Base-by-base conservation (phyloP, 106 monocot genomes). In the Posidonia australis region DNA sequence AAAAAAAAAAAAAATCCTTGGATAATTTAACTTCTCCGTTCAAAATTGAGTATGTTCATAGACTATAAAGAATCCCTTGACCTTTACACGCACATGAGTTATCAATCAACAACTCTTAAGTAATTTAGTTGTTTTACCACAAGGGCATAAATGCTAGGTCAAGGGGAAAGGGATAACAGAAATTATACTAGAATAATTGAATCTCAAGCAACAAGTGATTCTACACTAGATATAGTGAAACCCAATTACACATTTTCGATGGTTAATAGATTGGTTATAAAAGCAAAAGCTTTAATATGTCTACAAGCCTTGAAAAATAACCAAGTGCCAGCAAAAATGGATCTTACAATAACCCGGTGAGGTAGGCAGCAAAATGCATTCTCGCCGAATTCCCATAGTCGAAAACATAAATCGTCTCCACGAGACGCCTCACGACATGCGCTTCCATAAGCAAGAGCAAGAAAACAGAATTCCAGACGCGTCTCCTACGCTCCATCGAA, bases 291-390 rank as follows among this genome's bases (percentile, higher is more conserved):
- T n/a, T n/a, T 31, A 30, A 9, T 10, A 10, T 14, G 31, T 2
- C 13, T 41, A 60, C 18, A 17, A 60, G 14, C 3, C 10, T 17
- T 25, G 31, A 17, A 17, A 41, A 28, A 41, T 16, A 28, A 59
- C 19, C 18, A 59, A 59, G 26, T 23, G 59, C 5, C 1, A 31
- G 49, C 10, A 1, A 28, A 25, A 30, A 17, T 21, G 9, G 43
- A 70, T 72, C 85, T 83, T 80, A 93, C 92, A 78, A 85, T 59
- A 93, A 27, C 27, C 92, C 92, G 44, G 81, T 61, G 10, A 88
- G 29, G 72, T 93, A 93, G 51, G 80, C 88, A 9, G 77, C 10
- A 46, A 88, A 36, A 48, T 93, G 92, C 87, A 92, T 81, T 17
- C 83, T 62, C 23, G 92, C 92, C 18, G 81, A 78, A 24, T 65